A percentile compares a stretch with the other conserved stretches of the same genome.
phyloP scores from a whole-genome alignment of 2,329 filamentous ascomycete genomes.

The Xylariaceae sp. region DNA sequence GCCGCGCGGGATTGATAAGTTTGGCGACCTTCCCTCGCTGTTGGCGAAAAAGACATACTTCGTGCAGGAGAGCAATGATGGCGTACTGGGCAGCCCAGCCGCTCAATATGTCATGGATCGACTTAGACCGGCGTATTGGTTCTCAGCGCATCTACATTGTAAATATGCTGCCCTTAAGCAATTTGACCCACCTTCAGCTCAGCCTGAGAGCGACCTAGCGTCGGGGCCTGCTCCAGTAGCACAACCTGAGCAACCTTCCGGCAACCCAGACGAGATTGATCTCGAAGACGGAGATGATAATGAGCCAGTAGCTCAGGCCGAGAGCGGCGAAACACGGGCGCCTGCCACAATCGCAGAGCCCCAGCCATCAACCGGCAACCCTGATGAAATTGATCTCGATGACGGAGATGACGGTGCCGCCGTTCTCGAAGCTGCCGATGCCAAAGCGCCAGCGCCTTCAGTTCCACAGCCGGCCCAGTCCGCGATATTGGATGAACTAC shows the following conservation, averaged over 20 bases:
- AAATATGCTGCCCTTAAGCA: conserved; percentile 69
- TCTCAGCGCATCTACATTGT: conserved; percentile 86
- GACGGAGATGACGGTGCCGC: conserved; percentile 39
- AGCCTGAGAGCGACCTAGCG: not conserved
- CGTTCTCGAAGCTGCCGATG: conserved; percentile 19
- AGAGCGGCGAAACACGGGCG: not conserved
- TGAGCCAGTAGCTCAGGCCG: not conserved
- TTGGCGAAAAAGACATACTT: conserved; percentile 73
- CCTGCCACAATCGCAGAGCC: not conserved
- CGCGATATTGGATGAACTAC: conserved; percentile 57
- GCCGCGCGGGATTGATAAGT: conserved; percentile 76
- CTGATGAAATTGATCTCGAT: conserved; percentile 53
- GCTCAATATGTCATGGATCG: conserved; percentile 76
- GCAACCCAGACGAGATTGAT: conserved; percentile 54
- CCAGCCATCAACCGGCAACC: not conserved
- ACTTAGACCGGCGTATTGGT: conserved; percentile 81
- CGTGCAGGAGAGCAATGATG: conserved; percentile 66
- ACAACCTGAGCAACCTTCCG: conserved; percentile 5
- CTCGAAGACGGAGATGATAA: conserved; percentile 46
- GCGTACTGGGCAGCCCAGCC: conserved; percentile 72
- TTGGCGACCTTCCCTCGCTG: conserved; percentile 63
- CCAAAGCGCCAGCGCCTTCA: conserved; percentile 12
- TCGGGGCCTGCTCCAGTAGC: conserved; percentile 9
- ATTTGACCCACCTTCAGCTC: conserved; percentile 36
- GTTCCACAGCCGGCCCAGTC: conserved; percentile 17